phyloP scores from a whole-genome alignment of 164 flowering plant genomes.

The Dillenia turbinata region DNA sequence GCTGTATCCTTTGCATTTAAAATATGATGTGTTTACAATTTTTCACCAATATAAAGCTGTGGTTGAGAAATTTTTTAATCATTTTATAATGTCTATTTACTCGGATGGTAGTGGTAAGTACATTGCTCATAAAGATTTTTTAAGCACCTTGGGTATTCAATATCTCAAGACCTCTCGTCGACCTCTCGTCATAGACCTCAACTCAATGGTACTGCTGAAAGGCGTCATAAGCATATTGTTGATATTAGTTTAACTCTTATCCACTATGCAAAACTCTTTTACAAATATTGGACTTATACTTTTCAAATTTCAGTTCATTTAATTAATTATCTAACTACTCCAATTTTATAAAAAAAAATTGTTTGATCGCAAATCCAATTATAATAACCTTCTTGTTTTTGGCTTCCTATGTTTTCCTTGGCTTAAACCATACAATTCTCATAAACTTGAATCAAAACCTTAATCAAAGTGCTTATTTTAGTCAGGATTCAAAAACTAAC shows the following conservation, averaged over 20 bases:
- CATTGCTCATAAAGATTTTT: background rate
- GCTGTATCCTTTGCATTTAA: background rate
- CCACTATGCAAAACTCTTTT: background rate
- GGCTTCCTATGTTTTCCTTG: slow-evolving; percentile 9
- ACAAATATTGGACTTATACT: too few relatives aligned
- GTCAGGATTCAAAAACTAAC: background rate
- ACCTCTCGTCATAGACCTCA: slow-evolving; percentile 8
- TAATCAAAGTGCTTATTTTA: slow-evolving; percentile 1
- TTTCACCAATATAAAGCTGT: background rate
- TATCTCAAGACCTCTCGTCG: slow-evolving; percentile 5
- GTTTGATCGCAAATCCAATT: background rate
- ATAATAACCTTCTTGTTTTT: background rate
- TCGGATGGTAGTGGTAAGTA: slow-evolving; percentile 1
- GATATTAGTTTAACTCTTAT: background rate
- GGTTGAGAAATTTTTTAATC: background rate
- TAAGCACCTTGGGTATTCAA: background rate
- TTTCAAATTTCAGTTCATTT: too few relatives aligned
- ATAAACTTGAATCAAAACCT: slow-evolving; percentile 2
- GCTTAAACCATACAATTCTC: background rate
- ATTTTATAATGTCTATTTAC: background rate
- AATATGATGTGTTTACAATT: slow-evolving; percentile 1
- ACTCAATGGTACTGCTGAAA: slow-evolving; percentile 2
- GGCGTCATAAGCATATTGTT: slow-evolving; percentile 1
- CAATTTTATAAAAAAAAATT: background rate
- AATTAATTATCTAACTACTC: too few relatives aligned